Evolutionary conservation across 2,329 filamentous ascomycete species (phyloP).

Genomic region (Colletotrichum agaves): DNA sequence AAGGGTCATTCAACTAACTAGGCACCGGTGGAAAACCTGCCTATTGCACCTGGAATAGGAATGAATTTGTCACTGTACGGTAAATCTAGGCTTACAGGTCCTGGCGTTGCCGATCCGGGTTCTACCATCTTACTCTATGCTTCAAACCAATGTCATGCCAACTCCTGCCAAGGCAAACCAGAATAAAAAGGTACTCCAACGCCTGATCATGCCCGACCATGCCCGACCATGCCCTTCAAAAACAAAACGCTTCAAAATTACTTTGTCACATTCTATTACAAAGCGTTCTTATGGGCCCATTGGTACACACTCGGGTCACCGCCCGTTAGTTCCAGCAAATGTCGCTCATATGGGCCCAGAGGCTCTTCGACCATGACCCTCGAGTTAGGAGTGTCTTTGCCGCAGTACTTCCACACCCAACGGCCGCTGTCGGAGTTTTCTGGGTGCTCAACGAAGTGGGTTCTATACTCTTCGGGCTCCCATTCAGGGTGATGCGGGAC

Average conservation of each 20-base stretch:
- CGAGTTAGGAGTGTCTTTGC: conserved; percentile 54
- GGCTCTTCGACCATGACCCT: conserved; percentile 62
- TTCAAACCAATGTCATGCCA: conserved; percentile 1
- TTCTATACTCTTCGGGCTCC: conserved; percentile 43
- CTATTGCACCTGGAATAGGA: no score
- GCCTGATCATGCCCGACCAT: conserved; percentile 1
- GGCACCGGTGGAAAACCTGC: no score
- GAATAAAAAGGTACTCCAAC: conserved; percentile 11
- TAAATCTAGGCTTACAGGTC: background rate
- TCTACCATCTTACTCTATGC: background rate
- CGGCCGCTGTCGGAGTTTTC: conserved; percentile 46
- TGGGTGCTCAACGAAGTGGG: conserved; percentile 36
- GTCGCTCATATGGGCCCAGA: conserved; percentile 63
- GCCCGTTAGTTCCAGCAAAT: conserved; percentile 56
- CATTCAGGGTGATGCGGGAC: conserved; percentile 47
- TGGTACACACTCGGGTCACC: conserved; percentile 54
- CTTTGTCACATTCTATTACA: no score
- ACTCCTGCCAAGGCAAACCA: background rate
- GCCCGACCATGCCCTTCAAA: background rate
- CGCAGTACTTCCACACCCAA: conserved; percentile 67
- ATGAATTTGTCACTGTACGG: no score
- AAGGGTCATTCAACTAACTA: no score
- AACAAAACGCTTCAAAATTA: background rate
- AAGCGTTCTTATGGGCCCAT: background rate
- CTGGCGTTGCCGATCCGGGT: background rate